phyloP scores from a whole-genome alignment of 352 stramenopile species.

The Phytophthora tentaculata region DNA sequence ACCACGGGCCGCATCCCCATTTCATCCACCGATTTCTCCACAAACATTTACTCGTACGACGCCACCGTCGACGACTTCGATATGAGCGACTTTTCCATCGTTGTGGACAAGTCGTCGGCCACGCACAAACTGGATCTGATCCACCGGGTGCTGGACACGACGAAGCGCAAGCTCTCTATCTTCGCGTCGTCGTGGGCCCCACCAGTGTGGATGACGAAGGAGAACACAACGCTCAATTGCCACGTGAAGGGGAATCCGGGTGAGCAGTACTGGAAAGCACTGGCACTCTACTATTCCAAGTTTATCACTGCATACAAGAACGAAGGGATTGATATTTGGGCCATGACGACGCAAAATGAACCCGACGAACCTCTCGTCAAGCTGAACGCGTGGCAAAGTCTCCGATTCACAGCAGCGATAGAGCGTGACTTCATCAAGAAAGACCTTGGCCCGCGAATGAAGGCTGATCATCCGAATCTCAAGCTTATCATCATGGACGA shows the following conservation, averaged over 20 bases:
- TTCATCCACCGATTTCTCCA: conserved; percentile 81
- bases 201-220: conserved; percentile 82
- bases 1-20: conserved; percentile 78
- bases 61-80: conserved; percentile 40
- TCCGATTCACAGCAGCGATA: conserved; percentile 39
- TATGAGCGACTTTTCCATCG: conserved; percentile 74
- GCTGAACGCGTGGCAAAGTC: conserved; percentile 52
- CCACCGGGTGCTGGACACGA: conserved; percentile 39
- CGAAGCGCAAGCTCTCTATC: conserved; percentile 48
- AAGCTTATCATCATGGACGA: conserved; percentile 83
- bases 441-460: conserved; percentile 67
- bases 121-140: conserved; percentile 53
- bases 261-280: conserved; percentile 53
- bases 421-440: conserved; percentile 74
- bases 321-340: conserved; percentile 68
- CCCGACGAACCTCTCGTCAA: conserved; percentile 44
- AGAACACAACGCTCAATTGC: conserved; percentile 55
- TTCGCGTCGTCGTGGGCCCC: conserved; percentile 81
- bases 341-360: conserved; percentile 83
- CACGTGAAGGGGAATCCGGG: conserved; percentile 50
- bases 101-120: conserved; percentile 57
- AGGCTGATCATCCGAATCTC: conserved; percentile 67
- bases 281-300: conserved; percentile 83
- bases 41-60: conserved; percentile 55
- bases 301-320: conserved; percentile 77